A percentile compares a stretch with the other conserved stretches of the same genome.
Conservation (phyloP, 2,329 filamentous ascomycete species). For the Pestalotiopsis sp. region DNA sequence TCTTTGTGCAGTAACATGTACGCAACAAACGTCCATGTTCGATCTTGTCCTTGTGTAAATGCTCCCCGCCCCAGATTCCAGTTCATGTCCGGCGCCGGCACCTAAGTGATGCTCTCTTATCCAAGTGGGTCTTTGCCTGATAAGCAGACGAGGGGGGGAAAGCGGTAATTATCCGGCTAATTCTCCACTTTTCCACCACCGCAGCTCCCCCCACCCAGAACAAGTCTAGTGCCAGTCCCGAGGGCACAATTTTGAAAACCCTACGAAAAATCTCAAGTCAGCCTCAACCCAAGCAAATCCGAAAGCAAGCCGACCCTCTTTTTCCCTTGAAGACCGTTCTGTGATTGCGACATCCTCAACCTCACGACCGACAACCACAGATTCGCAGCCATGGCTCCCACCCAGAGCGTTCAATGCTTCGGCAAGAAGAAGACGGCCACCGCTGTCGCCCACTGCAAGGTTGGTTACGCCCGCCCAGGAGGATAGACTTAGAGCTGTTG, state of each 20-base stretch:
- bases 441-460: constrained; percentile 91
- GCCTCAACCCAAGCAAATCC: constrained; percentile 18
- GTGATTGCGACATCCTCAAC: constrained; percentile 22
- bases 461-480: constrained; percentile 43
- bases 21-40: too few relatives aligned
- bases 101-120: background rate
- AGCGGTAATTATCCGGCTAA: constrained; percentile 9
- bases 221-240: constrained; percentile 20
- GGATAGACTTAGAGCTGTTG: background rate
- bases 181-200: constrained; percentile 3
- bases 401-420: constrained; percentile 94
- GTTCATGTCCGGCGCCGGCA: background rate
- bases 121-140: background rate
- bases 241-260: constrained; percentile 31
- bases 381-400: constrained; percentile 70
- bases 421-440: constrained; percentile 96
- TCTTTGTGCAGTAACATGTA: background rate
- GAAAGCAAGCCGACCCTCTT: constrained; percentile 15
- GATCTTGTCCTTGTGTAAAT: background rate
- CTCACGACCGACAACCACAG: constrained; percentile 20
- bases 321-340: constrained; percentile 14
- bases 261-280: constrained; percentile 21
- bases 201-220: constrained; percentile 10
- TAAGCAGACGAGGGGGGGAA: background rate
- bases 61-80: background rate